phyloP scores from a whole-genome alignment of 306 rosid genomes.

The Cucurbita moschata region DNA sequence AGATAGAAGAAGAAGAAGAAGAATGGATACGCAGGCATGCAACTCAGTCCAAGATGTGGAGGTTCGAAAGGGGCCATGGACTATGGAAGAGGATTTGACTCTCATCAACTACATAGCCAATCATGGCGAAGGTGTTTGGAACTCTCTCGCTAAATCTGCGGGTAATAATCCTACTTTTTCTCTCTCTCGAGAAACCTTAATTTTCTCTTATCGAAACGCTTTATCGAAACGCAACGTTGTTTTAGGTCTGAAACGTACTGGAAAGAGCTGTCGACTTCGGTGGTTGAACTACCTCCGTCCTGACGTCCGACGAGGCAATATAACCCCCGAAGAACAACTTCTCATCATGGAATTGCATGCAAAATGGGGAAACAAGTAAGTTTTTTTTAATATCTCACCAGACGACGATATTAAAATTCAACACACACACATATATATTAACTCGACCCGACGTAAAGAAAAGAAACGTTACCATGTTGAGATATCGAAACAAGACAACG shows the following conservation, averaged over 20 bases:
- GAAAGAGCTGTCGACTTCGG: constrained; percentile 89
- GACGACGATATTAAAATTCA: too few relatives aligned
- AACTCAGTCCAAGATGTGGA: constrained; percentile 55
- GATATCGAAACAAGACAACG: not conserved
- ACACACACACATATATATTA: too few relatives aligned
- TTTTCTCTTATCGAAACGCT: not conserved
- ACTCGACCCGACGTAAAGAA: too few relatives aligned
- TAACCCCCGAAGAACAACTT: constrained; percentile 79
- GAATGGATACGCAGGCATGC: constrained; percentile 48
- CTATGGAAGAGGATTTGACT: constrained; percentile 92
- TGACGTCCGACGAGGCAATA: constrained; percentile 86
- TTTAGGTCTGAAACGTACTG: constrained; percentile 82
- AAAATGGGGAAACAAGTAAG: constrained; percentile 94
- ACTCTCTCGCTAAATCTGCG: constrained; percentile 80
- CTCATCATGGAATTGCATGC: constrained; percentile 87
- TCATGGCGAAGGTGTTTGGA: constrained; percentile 99
- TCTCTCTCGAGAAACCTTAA: not conserved
- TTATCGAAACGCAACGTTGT: not conserved
- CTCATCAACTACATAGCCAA: constrained; percentile 83
- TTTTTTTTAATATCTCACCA: not conserved
- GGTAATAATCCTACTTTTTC: constrained; percentile 27
- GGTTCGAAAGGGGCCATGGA: constrained; percentile 98
- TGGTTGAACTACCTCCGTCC: constrained; percentile 98
- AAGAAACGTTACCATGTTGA: not conserved
- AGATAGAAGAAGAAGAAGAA: not conserved